These are phyloP conservation scores for Pythium guiyangense DNA, from an alignment of 352 stramenopile species.

Conservation along the genomic window DNA sequence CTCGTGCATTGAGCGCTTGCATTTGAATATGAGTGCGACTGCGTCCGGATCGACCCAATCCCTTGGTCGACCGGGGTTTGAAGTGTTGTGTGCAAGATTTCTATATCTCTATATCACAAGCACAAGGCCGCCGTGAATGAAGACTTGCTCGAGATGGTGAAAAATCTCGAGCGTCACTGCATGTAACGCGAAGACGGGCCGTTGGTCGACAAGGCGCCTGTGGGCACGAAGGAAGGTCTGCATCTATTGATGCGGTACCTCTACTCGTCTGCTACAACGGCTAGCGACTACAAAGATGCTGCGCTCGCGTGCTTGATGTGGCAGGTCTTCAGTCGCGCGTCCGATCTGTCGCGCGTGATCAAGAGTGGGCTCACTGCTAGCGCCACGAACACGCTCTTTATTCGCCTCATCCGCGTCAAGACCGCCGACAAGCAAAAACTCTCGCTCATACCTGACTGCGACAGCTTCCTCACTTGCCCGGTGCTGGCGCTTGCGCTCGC, in stretches of 20 bases:
- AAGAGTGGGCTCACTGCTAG: slow-evolving; percentile 24
- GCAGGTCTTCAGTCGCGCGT: slow-evolving; percentile 31
- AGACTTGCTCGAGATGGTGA: no score
- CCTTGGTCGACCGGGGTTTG: no score
- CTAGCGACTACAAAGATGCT: slow-evolving; percentile 36
- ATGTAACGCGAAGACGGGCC: no score
- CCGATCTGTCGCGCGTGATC: slow-evolving; percentile 16
- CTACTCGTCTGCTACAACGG: slow-evolving; percentile 18
- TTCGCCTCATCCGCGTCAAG: slow-evolving; percentile 25
- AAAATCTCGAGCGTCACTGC: no score
- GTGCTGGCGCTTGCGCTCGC: slow-evolving; percentile 15
- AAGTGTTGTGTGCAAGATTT: no score
- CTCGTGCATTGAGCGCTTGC: no score
- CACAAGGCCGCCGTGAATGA: no score
- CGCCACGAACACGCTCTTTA: slow-evolving; percentile 15
- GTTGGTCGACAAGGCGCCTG: no score
- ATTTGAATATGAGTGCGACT: no score
- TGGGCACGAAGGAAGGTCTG: no score
- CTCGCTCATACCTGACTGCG: slow-evolving; percentile 20
- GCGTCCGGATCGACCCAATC: no score
- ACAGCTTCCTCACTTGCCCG: slow-evolving; percentile 15
- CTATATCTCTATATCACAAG: no score
- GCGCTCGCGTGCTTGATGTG: slow-evolving; percentile 24
- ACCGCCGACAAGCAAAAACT: slow-evolving; percentile 21
- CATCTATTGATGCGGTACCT: slow-evolving; percentile 21